Conservation (phyloP, 768 basidiomycete genomes). For the Suillus weaverae region DNA sequence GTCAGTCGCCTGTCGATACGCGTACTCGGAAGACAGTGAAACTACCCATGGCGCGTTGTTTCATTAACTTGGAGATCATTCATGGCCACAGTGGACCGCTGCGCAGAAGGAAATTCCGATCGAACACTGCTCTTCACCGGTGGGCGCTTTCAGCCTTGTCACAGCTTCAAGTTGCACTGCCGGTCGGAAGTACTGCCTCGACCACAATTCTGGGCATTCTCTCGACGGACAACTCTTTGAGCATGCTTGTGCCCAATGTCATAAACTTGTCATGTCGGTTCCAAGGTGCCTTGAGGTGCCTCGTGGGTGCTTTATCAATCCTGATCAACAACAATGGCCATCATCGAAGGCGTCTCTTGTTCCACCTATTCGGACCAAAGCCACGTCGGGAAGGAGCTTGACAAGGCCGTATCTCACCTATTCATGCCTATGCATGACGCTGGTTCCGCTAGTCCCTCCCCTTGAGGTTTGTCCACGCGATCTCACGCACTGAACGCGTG, state of each 20-base stretch:
- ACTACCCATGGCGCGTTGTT: background rate
- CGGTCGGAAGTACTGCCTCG: background rate
- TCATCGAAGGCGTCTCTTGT: background rate
- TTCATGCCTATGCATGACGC: background rate
- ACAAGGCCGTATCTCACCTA: background rate
- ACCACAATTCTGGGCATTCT: background rate
- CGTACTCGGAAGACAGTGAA: background rate
- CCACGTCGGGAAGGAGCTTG: background rate
- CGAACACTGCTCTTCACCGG: background rate
- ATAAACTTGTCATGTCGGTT: background rate
- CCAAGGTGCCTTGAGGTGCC: background rate
- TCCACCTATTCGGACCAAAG: background rate
- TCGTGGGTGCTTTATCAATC: background rate
- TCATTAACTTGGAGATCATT: background rate
- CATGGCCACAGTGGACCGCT: background rate
- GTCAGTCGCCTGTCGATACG: background rate
- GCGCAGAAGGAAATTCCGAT: background rate
- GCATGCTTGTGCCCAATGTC: background rate
- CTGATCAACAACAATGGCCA: background rate
- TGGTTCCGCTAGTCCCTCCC: no score
- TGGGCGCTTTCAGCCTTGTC: background rate
- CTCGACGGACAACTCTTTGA: background rate
- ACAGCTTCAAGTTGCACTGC: constrained; percentile 3
- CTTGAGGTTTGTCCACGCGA: background rate
- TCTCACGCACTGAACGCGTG: background rate